Evolutionary conservation across 352 stramenopile genomes (phyloP).

Genomic region (Elongisporangium undulatum): DNA sequence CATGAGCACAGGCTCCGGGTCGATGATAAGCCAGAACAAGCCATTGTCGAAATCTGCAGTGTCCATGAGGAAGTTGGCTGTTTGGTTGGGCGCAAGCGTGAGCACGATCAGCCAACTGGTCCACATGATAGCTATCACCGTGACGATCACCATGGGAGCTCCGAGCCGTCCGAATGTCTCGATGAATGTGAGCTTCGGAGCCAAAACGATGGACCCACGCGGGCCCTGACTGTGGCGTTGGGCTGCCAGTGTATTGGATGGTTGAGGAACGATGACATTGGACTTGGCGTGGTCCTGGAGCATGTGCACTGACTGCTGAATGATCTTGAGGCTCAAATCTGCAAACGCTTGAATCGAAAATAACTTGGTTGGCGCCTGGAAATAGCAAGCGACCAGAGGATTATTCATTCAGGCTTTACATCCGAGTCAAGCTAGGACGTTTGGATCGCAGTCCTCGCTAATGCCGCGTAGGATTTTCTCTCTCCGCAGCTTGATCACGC

Average conservation of each 20-base stretch:
- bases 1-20: conserved; percentile 11
- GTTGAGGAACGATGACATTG: not conserved
- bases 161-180: conserved; percentile 2
- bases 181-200: not conserved
- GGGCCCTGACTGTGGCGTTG: too few relatives aligned
- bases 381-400: too few relatives aligned
- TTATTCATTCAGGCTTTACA: conserved; percentile 11
- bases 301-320: too few relatives aligned
- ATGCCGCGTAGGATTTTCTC: conserved; percentile 21
- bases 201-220: not conserved
- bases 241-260: too few relatives aligned
- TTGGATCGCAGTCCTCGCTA: conserved; percentile 17
- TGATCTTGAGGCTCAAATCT: too few relatives aligned
- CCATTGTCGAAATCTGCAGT: conserved; percentile 17
- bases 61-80: conserved; percentile 23
- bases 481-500: conserved; percentile 27
- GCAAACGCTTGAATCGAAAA: too few relatives aligned
- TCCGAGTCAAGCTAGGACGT: conserved; percentile 28
- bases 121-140: conserved; percentile 12
- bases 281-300: not conserved
- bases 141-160: not conserved
- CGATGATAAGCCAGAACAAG: conserved; percentile 21
- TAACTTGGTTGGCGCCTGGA: too few relatives aligned
- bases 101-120: conserved; percentile 17
- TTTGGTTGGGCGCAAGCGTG: conserved; percentile 16